Conservation (phyloP, 495 filamentous ascomycete species). For the Aspergillus olivimuriae region DNA sequence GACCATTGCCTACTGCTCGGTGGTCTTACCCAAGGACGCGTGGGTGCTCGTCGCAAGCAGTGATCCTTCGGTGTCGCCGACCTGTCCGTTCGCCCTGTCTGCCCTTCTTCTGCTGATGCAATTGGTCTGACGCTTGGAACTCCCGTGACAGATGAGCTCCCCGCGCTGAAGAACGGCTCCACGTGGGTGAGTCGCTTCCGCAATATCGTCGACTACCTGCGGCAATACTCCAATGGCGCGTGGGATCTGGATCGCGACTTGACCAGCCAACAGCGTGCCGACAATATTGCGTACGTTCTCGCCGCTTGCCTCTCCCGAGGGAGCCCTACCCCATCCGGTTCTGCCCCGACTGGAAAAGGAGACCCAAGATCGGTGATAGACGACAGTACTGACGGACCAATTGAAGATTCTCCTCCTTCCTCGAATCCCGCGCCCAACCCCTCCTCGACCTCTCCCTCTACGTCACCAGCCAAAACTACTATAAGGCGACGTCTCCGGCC, state of each 20-base stretch:
- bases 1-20: constrained; percentile 62
- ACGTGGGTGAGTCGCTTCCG: constrained; percentile 65
- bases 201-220: constrained; percentile 67
- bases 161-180: constrained; percentile 59
- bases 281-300: constrained; percentile 47
- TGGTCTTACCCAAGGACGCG: constrained; percentile 47
- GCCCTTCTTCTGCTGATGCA: constrained; percentile 8
- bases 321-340: no score
- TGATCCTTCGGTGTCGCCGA: constrained; percentile 68
- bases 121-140: constrained; percentile 3
- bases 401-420: constrained; percentile 55
- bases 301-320: neutral
- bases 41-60: constrained; percentile 76
- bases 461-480: constrained; percentile 81
- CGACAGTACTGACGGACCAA: constrained; percentile 12
- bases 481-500: constrained; percentile 61
- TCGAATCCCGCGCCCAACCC: constrained; percentile 55
- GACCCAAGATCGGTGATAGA: neutral
- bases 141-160: constrained; percentile 57
- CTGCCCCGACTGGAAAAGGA: no score
- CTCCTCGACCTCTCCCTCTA: constrained; percentile 80
- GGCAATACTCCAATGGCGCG: constrained; percentile 41
- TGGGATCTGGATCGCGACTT: constrained; percentile 52
- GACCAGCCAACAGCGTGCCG: constrained; percentile 38
- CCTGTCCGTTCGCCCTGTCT: constrained; percentile 39